A percentile compares a stretch with the other conserved stretches of the same genome.
These are phyloP conservation scores for Papiliotrema nemorosa DNA, from an alignment of 1,284 basidiomycete genomes.

Conservation along the genomic window DNA sequence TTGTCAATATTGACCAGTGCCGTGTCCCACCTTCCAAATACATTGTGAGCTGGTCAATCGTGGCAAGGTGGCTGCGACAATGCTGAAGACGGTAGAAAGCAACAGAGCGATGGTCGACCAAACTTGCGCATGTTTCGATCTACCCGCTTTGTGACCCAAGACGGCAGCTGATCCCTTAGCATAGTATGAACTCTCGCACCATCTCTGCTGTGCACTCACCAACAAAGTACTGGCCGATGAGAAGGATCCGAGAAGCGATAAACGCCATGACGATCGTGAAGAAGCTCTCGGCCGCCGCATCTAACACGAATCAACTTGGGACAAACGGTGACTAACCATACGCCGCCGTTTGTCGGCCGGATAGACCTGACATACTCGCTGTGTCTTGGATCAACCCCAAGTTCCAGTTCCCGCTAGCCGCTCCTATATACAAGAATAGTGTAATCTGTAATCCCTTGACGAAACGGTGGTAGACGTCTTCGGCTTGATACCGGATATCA, in stretches of 20 bases:
- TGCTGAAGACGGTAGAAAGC: neutral
- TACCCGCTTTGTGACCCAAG: neutral
- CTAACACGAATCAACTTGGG: slow-evolving; percentile 2
- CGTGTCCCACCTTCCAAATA: neutral
- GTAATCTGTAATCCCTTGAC: slow-evolving; percentile 28
- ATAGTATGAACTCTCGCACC: neutral
- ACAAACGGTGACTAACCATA: neutral
- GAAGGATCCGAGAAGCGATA: slow-evolving; percentile 12
- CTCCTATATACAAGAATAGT: slow-evolving; percentile 34
- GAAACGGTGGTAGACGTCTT: slow-evolving; percentile 28
- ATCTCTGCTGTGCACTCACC: slow-evolving; percentile 5
- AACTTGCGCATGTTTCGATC: neutral
- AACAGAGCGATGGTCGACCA: neutral
- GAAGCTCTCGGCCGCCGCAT: slow-evolving; percentile 17
- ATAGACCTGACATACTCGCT: neutral
- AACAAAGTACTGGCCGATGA: slow-evolving; percentile 24
- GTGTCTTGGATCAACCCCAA: slow-evolving; percentile 14
- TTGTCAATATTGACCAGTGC: neutral
- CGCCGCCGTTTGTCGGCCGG: too few relatives aligned
- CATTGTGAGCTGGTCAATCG: neutral
- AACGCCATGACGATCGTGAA: slow-evolving; percentile 23
- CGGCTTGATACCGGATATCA: slow-evolving; percentile 25
- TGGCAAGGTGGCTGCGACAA: neutral
- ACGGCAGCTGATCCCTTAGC: neutral
- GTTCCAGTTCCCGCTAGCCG: slow-evolving; percentile 31